These are phyloP conservation scores for Yamadazyma atmosphaerica DNA, from an alignment of 1,139 yeast species.

Conservation along the genomic window DNA sequence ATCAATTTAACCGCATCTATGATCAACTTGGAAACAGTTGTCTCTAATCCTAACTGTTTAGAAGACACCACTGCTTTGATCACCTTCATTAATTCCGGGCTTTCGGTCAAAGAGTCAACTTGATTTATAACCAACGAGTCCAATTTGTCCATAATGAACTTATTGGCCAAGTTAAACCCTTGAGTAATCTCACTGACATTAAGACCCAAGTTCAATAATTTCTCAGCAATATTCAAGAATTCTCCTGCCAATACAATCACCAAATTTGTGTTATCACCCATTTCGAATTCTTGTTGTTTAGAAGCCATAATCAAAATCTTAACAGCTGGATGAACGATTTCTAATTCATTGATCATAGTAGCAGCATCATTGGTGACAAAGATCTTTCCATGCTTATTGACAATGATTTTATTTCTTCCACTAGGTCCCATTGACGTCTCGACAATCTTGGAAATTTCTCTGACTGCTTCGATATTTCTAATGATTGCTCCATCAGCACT, in stretches of 20 bases:
- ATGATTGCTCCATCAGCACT: constrained; percentile 93
- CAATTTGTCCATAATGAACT: constrained; percentile 67
- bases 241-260: constrained; percentile 81
- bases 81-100: constrained; percentile 66
- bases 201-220: constrained; percentile 78
- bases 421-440: constrained; percentile 96
- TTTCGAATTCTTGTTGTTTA: constrained; percentile 91
- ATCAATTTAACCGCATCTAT: constrained; percentile 82
- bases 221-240: constrained; percentile 78
- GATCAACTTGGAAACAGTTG: constrained; percentile 72
- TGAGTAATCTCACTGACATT: constrained; percentile 88
- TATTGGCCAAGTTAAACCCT: constrained; percentile 83
- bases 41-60: constrained; percentile 90
- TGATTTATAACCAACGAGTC: constrained; percentile 65
- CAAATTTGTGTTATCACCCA: constrained; percentile 52
- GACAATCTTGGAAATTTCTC: constrained; percentile 89
- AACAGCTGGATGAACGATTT: constrained; percentile 96
- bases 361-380: constrained; percentile 96
- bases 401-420: constrained; percentile 94
- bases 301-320: constrained; percentile 95
- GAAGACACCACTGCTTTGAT: constrained; percentile 88
- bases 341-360: constrained; percentile 89
- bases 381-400: constrained; percentile 75
- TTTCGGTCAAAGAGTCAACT: constrained; percentile 57
- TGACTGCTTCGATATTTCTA: constrained; percentile 89